phyloP scores from a whole-genome alignment of 345 rosid genomes.

The Hypericum androsaemum region DNA sequence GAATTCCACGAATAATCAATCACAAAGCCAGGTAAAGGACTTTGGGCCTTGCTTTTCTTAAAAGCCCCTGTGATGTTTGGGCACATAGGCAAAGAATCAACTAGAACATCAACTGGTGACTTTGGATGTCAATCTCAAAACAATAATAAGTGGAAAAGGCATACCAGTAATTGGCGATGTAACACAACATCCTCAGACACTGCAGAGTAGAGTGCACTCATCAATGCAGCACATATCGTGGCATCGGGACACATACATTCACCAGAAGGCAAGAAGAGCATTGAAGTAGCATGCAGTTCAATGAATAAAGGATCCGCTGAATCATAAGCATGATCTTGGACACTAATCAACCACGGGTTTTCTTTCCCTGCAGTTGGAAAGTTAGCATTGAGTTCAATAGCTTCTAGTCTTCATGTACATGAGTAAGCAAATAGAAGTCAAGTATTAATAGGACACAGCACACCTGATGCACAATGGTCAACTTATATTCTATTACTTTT shows the following conservation, averaged over 20 bases:
- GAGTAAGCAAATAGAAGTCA: constrained; percentile 6
- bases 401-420: no score
- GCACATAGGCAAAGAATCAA: no score
- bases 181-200: constrained; percentile 71
- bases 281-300: constrained; percentile 79
- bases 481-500: neutral
- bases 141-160: constrained; percentile 7
- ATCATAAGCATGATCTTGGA: constrained; percentile 45
- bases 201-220: constrained; percentile 89
- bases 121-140: neutral
- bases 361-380: constrained; percentile 36
- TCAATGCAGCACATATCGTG: constrained; percentile 67
- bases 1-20: no score
- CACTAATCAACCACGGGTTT: constrained; percentile 60
- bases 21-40: no score
- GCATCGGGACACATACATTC: constrained; percentile 90
- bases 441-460: neutral
- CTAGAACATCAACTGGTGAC: no score
- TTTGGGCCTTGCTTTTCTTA: no score
- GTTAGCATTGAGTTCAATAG: no score
- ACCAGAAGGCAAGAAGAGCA: constrained; percentile 91
- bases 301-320: constrained; percentile 48
- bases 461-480: constrained; percentile 1
- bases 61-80: no score
- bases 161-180: constrained; percentile 74